A percentile compares a stretch with the other conserved stretches of the same genome.
Evolutionary conservation across 805 yeast genomes (phyloP).

Genomic region (Candida nemodendra): DNA sequence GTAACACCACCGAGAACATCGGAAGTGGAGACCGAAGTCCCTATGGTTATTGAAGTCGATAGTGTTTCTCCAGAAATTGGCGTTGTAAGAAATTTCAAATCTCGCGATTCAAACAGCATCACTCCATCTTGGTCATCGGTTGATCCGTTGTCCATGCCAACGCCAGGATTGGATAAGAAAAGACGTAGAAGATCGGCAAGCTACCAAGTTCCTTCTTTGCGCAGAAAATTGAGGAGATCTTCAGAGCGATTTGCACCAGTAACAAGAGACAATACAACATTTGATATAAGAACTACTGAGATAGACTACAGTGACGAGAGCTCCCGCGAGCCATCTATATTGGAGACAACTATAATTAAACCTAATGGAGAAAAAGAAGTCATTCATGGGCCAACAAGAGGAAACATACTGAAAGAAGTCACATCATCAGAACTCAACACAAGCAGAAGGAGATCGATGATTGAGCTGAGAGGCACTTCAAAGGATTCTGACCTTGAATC

Average conservation of each 20-base stretch:
- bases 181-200: constrained; percentile 58
- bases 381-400: constrained; percentile 6
- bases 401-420: constrained; percentile 11
- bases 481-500: constrained; percentile 7
- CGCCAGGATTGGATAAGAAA: constrained; percentile 22
- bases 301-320: constrained; percentile 6
- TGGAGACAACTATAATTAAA: constrained; percentile 4
- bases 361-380: constrained; percentile 4
- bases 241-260: constrained; percentile 46
- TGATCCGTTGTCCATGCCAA: constrained; percentile 27
- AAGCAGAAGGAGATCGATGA: constrained; percentile 10
- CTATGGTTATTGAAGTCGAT: constrained; percentile 12
- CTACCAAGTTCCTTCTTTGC: constrained; percentile 65
- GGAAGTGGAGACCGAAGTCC: too few species aligned
- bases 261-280: background rate
- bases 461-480: constrained; percentile 1
- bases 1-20: constrained; percentile 16
- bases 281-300: constrained; percentile 3
- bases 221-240: constrained; percentile 68
- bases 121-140: constrained; percentile 15
- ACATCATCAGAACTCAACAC: constrained; percentile 10
- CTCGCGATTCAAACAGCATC: background rate
- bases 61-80: constrained; percentile 19
- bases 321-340: constrained; percentile 1
- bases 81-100: background rate